phyloP scores from a whole-genome alignment of 805 yeast genomes.

The Jamesozyma jinghongensis region DNA sequence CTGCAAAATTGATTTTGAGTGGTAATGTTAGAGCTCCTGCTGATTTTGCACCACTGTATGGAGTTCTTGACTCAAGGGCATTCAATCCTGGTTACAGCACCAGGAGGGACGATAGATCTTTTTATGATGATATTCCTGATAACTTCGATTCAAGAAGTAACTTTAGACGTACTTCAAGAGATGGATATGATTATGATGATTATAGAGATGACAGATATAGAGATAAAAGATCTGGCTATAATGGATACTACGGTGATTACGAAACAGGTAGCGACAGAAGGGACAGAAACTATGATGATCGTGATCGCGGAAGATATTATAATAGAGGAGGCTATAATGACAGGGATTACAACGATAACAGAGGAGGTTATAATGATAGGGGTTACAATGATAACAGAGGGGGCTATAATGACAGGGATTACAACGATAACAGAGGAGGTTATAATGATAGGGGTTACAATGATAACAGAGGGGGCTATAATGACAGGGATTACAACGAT shows the following conservation, averaged over 20 bases:
- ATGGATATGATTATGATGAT: conserved; percentile 7
- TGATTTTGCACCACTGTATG: conserved; percentile 74
- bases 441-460: too few species aligned
- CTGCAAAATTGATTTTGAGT: conserved; percentile 70
- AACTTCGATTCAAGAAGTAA: conserved; percentile 21
- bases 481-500: too few species aligned
- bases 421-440: too few species aligned
- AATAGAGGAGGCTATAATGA: neutral
- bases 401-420: too few species aligned
- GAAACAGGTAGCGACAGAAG: conserved; percentile 3
- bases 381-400: too few species aligned
- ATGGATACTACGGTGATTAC: conserved; percentile 5
- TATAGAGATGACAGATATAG: too few species aligned
- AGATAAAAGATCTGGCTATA: conserved; percentile 1
- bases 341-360: neutral
- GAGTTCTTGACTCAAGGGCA: conserved; percentile 76
- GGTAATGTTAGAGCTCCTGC: conserved; percentile 90
- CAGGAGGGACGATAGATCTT: conserved; percentile 22
- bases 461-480: too few species aligned
- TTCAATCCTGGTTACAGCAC: conserved; percentile 63
- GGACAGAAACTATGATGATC: neutral
- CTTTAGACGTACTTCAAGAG: conserved; percentile 2
- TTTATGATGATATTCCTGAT: conserved; percentile 48
- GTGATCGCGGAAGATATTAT: neutral
- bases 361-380: neutral